Percentiles rank a stretch among this genome's conserved stretches.
Conservation (phyloP, 192 early-diverging fungal genomes). For the Mortierella claussenii region DNA sequence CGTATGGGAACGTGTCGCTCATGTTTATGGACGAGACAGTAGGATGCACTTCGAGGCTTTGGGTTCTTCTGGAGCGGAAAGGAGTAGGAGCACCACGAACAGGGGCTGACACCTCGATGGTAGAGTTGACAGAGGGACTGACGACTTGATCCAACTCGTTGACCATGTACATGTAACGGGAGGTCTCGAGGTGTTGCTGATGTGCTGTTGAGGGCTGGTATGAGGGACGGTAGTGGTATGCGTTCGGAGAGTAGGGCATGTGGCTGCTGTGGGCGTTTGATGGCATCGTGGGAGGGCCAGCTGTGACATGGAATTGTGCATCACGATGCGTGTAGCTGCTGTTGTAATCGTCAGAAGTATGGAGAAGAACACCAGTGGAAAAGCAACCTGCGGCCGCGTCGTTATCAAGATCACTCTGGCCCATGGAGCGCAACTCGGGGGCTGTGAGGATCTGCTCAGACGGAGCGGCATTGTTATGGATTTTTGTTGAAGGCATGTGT, state of each 20-base stretch:
- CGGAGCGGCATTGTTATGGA: not conserved
- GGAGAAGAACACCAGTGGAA: conserved; percentile 2
- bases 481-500: not conserved
- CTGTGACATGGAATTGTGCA: not conserved
- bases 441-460: conserved; percentile 23
- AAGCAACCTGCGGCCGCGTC: not conserved
- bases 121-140: not conserved
- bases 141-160: not conserved
- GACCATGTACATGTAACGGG: conserved; percentile 2
- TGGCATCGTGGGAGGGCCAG: not conserved
- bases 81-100: conserved; percentile 1
- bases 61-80: conserved; percentile 2
- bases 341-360: not conserved
- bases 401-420: not conserved
- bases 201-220: conserved; percentile 11
- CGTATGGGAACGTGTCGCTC: not conserved
- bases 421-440: conserved; percentile 33
- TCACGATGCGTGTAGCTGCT: conserved; percentile 1
- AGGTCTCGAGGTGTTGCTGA: not conserved
- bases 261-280: not conserved
- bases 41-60: conserved; percentile 5
- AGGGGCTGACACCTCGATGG: not conserved
- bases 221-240: conserved; percentile 12
- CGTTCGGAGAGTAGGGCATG: not conserved
- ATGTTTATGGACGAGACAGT: conserved; percentile 1